These are phyloP conservation scores for Chaetomium sp. DNA, from an alignment of 2,329 filamentous ascomycete genomes.

Conservation along the genomic window DNA sequence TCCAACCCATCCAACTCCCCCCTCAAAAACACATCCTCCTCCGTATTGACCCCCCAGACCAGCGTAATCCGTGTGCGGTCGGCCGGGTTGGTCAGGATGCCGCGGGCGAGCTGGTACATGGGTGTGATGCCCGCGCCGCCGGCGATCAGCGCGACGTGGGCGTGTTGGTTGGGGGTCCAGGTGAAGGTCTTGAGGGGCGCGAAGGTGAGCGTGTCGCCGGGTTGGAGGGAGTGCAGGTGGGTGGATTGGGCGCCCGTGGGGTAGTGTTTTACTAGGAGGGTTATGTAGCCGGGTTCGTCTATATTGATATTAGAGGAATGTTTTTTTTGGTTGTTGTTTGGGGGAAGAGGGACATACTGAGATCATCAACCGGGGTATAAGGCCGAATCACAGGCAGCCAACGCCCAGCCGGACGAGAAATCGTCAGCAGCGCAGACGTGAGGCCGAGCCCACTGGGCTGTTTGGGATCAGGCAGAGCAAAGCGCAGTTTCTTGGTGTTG, in stretches of 20 bases:
- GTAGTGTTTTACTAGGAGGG: constrained; percentile 63
- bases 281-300: constrained; percentile 53
- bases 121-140: constrained; percentile 70
- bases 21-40: constrained; percentile 53
- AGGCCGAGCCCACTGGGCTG: constrained; percentile 43
- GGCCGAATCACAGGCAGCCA: constrained; percentile 56
- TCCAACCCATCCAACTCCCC: constrained; percentile 49
- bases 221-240: constrained; percentile 58
- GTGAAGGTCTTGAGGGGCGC: constrained; percentile 47
- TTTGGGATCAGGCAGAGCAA: constrained; percentile 44
- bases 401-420: constrained; percentile 50
- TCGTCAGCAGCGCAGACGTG: constrained; percentile 53
- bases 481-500: constrained; percentile 52
- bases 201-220: constrained; percentile 56
- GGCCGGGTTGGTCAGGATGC: constrained; percentile 53
- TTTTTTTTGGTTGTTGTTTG: background rate
- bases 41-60: constrained; percentile 60
- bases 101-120: constrained; percentile 56
- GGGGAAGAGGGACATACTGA: constrained; percentile 32
- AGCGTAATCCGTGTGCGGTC: constrained; percentile 59
- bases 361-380: constrained; percentile 57
- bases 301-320: background rate
- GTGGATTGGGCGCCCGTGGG: constrained; percentile 57
- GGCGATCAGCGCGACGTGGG: constrained; percentile 57
- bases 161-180: constrained; percentile 46